Base-by-base conservation (phyloP, 83 land plant species). In the Larix sibirica region DNA sequence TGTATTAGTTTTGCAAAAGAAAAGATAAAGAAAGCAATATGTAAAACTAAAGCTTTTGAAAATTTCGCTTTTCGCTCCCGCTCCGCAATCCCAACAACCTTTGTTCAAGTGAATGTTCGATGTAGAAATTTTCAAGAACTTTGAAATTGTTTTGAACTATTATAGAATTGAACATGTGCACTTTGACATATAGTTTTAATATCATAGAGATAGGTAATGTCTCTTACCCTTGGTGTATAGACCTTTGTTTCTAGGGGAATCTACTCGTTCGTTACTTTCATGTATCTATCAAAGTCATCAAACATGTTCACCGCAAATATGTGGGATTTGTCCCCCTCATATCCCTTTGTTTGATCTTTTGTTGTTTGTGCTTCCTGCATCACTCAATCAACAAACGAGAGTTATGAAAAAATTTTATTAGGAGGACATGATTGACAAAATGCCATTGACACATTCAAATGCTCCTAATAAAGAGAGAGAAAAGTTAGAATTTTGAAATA, bases 351-450 rank as follows among this genome's bases (percentile, higher is more conserved):
- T 85, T 91, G 97, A 87, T 95, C 99, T 82, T 83, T 91, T 4
- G 99, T 96, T 79, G 91, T 90, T 84, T 95, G 94, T 62, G 99
- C 99, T 87, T 97, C 99, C 98, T 94, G 81, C 80, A 40, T 18
- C 3, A 60, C 26, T 44, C 31, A 75, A 50, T 0, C 24, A 10
- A 50, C 79, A 75, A 50, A 47, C 50, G 21, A 1, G 69, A 79
- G 38, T 0, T 20, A 68, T 26, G 62, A 42, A 38, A 21, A 84
- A 74, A 20, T 60, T 58, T 40, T 61, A 80, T 40, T 8, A 38
- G 17, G 62, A 28, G 7, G 50, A 66, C 26, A 56, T n/a, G 23
- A 84, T 20, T 26, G 66, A 70, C 79, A 85, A 12, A 10, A 10
- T 50, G 12, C 56, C 56, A 10, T 50, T 50, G 56, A 50, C 10